Conservation (phyloP, 805 yeast species). For the Zygoascus tannicola region DNA sequence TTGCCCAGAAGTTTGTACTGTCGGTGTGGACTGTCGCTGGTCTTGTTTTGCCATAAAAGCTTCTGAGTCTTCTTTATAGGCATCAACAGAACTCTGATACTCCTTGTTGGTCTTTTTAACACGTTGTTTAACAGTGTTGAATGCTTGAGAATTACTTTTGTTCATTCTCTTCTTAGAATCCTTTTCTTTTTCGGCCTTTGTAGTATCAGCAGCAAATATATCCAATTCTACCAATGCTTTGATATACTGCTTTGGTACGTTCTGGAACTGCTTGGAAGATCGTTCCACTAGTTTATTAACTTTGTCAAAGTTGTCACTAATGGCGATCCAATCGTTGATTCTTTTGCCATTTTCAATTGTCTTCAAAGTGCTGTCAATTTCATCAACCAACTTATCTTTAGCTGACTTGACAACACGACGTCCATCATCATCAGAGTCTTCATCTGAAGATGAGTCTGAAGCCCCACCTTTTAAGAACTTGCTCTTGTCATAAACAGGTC, state of each 20-base stretch:
- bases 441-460: constrained; percentile 46
- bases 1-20: constrained; percentile 21
- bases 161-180: constrained; percentile 60
- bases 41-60: constrained; percentile 40
- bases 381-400: constrained; percentile 85
- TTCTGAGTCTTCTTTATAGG: constrained; percentile 62
- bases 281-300: constrained; percentile 56
- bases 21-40: constrained; percentile 17
- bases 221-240: constrained; percentile 64
- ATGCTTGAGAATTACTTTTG: constrained; percentile 75
- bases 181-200: constrained; percentile 45
- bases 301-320: constrained; percentile 67
- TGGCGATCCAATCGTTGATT: constrained; percentile 70
- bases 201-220: constrained; percentile 46
- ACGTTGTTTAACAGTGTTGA: constrained; percentile 81
- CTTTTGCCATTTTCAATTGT: constrained; percentile 59
- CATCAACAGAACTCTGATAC: constrained; percentile 46
- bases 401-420: constrained; percentile 87
- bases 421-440: constrained; percentile 54
- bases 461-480: constrained; percentile 31
- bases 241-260: constrained; percentile 64
- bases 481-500: constrained; percentile 24
- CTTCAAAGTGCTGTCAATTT: constrained; percentile 58
- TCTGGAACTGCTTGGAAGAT: constrained; percentile 65
- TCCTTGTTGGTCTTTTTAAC: constrained; percentile 72